Evolutionary conservation across 2,329 filamentous ascomycete genomes (phyloP), one percentile per base, ranked within the genome.

Genomic region (Xylaria sp.): DNA sequence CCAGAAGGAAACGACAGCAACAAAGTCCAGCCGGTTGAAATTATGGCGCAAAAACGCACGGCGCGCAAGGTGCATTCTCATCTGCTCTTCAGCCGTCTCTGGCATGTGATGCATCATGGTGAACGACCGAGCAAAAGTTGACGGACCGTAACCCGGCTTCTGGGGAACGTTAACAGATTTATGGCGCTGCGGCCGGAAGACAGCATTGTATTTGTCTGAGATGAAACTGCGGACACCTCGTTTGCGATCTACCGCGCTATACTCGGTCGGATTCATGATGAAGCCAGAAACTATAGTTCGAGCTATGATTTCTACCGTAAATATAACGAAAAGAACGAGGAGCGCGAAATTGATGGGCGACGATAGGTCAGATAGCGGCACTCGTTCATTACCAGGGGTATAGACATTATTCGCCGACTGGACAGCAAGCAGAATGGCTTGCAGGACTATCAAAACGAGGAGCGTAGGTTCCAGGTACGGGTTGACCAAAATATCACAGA

Each of bases 1-100:
- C 94, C 94, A 99, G 74, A 92, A 99, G 0, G 93, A 89, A n/a
- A 94, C 80, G 6, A 99, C 89, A 1, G 94, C 95, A 56, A 99
- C 79, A 73, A 97, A 97, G 72, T 99, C 94, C 9, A 97, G 82
- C 55, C 94, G 85, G 71, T 97, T 97, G 77, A 99, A 99, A 0
- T 91, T 92, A 74, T 99, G 94, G 13, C 94, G 86, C 58, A 99
- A 77, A 73, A 97, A 97, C 1, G 94, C 95, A 63, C 94, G 85
- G 56, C 94, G 88, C 13, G 95, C 93, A 57, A 99, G 82, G 65
- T 96, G 88, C 66, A 88, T 82, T 62, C 93, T 87, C 72, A 94
- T 91, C 66, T 92, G 89, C 63, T 96, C 85, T 78, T 82, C 90
- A 64, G 80, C 80, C 69, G 80, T 94, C 75, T 76, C 84, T 72